Conservation (phyloP, 305 asterid genomes). For the Stenogyne calaminthoides region DNA sequence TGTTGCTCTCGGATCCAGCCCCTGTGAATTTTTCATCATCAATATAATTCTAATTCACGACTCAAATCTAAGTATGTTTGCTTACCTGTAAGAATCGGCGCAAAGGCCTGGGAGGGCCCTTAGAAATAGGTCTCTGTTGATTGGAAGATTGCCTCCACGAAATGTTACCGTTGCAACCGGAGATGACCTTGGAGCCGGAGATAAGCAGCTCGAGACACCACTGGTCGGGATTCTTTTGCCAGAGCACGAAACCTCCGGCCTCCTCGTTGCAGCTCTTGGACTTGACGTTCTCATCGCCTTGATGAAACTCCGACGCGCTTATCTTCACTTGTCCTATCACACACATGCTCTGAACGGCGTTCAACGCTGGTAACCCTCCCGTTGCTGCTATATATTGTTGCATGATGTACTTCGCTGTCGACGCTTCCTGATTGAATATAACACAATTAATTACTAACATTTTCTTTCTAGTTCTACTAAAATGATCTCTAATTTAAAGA, state of each 20-base stretch:
- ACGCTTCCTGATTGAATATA: slow-evolving; percentile 55
- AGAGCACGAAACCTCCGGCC: slow-evolving; percentile 78
- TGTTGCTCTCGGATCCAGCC: slow-evolving; percentile 85
- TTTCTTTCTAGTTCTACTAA: too few species aligned
- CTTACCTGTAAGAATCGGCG: slow-evolving; percentile 80
- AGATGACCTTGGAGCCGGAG: slow-evolving; percentile 72
- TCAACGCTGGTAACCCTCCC: slow-evolving; percentile 78
- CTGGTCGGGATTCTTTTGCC: slow-evolving; percentile 90
- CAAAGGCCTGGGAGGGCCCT: slow-evolving; percentile 80
- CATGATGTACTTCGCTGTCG: slow-evolving; percentile 87
- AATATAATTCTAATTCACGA: too few species aligned
- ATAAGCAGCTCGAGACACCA: slow-evolving; percentile 86
- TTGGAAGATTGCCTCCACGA: slow-evolving; percentile 92
- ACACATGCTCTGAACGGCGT: slow-evolving; percentile 74
- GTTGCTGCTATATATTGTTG: slow-evolving; percentile 91
- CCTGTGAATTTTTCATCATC: slow-evolving; percentile 36
- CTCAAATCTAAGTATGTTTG: neutral
- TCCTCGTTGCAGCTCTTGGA: slow-evolving; percentile 50
- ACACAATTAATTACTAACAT: neutral
- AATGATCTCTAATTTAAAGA: too few species aligned
- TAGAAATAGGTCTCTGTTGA: slow-evolving; percentile 62
- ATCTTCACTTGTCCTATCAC: slow-evolving; percentile 81
- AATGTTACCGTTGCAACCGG: slow-evolving; percentile 80
- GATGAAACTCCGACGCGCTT: slow-evolving; percentile 62
- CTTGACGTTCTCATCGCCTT: slow-evolving; percentile 50